phyloP scores from a whole-genome alignment of 1,284 basidiomycete species.

The Jaminaea rosea region DNA sequence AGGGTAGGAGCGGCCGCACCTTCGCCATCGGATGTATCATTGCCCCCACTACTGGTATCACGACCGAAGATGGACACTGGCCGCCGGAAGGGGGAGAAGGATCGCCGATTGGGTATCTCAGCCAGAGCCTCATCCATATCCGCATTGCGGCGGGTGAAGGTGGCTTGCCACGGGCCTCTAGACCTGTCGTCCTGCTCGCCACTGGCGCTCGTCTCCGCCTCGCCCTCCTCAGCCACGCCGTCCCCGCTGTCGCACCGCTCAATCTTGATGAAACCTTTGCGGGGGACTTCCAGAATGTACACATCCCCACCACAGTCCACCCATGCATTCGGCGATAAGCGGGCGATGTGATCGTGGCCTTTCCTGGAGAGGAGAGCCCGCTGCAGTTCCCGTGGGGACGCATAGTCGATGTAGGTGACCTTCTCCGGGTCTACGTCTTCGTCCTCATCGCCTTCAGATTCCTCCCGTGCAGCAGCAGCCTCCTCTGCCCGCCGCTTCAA shows the following conservation, averaged over 20 bases:
- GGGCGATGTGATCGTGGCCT: constrained; percentile 54
- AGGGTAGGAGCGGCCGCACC: constrained; percentile 52
- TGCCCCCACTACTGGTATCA: constrained; percentile 1
- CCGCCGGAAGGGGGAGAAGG: constrained; percentile 19
- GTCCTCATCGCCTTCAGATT: background rate
- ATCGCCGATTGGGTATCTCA: constrained; percentile 1
- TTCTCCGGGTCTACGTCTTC: constrained; percentile 44
- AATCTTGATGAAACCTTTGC: constrained; percentile 68
- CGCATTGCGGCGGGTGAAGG: constrained; percentile 15
- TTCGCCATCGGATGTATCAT: background rate
- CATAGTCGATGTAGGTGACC: constrained; percentile 70
- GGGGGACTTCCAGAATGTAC: constrained; percentile 65
- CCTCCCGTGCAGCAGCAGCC: background rate
- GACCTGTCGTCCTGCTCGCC: too few relatives aligned
- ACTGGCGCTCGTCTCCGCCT: constrained; percentile 1
- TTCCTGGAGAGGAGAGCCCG: constrained; percentile 50
- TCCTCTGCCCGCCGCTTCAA: background rate
- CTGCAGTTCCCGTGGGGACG: constrained; percentile 59
- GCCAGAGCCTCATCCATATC: constrained; percentile 24
- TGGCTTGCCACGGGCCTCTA: constrained; percentile 11
- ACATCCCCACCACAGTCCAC: constrained; percentile 67
- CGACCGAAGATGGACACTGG: constrained; percentile 14
- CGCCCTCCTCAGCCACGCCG: background rate
- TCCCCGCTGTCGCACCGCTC: constrained; percentile 47
- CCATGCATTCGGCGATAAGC: constrained; percentile 60